Evolutionary conservation across 1,139 yeast genomes (phyloP), one percentile per base, ranked within the genome.

Genomic region (Taphrina flavorubra): DNA sequence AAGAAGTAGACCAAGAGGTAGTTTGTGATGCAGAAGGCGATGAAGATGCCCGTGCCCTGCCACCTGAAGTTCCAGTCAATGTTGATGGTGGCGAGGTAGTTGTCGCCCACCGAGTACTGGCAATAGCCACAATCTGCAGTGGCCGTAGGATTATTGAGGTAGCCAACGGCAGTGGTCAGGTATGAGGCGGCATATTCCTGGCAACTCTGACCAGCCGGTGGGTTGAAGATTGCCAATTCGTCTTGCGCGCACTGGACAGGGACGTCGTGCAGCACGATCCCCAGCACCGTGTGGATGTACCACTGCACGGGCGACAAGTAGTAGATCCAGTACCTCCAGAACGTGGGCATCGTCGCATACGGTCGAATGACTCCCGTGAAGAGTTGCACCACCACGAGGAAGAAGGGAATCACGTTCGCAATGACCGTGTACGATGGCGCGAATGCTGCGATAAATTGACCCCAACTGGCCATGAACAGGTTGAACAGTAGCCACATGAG

Each of bases 341-440:
- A 88, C 1, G 87, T 87, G 13, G 89, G 89, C 84, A 86, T 83
- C 69, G 83, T 79, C 2, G 74, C 70, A 31, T 78, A 79, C n/a
- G 88, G 87, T 75, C 86, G 89, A 63, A 85, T 84, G 70, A 87
- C 86, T 76, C 90, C 90, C 74, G 87, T 83, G 79, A 86, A 86
- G 6, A 71, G 78, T 77, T 64, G 76, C 47, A 81, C 71, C 42
- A 86, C 80, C 78, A 85, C 78, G 71, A 86, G 83, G 10, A 87
- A 79, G 71, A 85, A 79, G 71, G 81, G 79, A 68, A 83, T 80
- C 58, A 86, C 77, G 59, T 86, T 86, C 60, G 84, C 83, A 6
- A 89, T 88, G 46, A 89, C 83, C 71, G 86, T 86, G 65, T 86
- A 79, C 76, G 86, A 85, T 20, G 89, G 90, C 0, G 89, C 78